These are phyloP conservation scores for Rossbeevera mucosa DNA, from an alignment of 768 basidiomycete genomes.

Conservation along the genomic window DNA sequence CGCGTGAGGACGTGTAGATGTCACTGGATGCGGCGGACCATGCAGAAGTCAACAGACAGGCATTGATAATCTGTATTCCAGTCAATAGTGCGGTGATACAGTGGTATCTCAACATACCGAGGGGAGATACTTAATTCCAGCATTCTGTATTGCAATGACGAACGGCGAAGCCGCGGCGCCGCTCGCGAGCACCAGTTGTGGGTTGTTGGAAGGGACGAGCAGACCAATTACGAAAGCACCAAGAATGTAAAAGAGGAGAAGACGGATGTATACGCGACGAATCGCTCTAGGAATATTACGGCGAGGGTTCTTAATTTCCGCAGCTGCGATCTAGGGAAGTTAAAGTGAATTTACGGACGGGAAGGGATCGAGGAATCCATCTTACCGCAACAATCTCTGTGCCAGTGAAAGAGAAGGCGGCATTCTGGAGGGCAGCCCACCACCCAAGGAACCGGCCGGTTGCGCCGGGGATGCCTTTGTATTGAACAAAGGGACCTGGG, in stretches of 20 bases:
- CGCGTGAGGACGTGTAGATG: constrained; percentile 59
- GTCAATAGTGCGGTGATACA: neutral
- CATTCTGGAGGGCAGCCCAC: neutral
- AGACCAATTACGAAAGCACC: neutral
- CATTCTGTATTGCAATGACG: neutral
- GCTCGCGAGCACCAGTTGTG: neutral
- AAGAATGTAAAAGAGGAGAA: neutral
- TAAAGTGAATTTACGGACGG: neutral
- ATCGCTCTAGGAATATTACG: neutral
- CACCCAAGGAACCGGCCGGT: neutral
- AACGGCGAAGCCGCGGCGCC: neutral
- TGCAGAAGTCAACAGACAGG: neutral
- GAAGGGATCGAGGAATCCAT: neutral
- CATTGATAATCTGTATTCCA: neutral
- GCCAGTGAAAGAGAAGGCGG: neutral
- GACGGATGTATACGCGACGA: neutral
- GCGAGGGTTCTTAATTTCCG: neutral
- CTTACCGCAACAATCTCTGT: neutral
- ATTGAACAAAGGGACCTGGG: neutral
- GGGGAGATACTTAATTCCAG: neutral
- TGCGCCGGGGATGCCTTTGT: neutral
- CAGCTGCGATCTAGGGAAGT: neutral
- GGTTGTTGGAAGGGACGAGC: neutral
- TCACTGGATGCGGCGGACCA: neutral
- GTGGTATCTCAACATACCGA: neutral